Base-by-base conservation (phyloP, 1,139 yeast genomes). In the Pichia sp. region DNA sequence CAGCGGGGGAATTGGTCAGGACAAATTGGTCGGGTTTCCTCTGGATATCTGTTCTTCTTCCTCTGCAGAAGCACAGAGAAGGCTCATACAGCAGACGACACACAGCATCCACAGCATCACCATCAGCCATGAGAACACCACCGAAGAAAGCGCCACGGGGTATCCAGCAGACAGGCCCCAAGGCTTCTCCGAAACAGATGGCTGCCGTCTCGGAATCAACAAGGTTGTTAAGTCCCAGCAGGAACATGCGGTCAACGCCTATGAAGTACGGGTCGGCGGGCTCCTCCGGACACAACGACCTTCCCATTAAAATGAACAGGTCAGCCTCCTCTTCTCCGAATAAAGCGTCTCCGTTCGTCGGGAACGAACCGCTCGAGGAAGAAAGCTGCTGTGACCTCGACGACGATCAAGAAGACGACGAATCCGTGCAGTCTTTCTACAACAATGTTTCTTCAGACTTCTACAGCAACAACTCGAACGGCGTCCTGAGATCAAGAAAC, bases 401-500 rank as follows among this genome's bases (percentile, higher is more conserved):
- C 8, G 44, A 30, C 6, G 48, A 42, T 12, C n/a, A n/a, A n/a
- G n/a, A n/a, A n/a, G 30, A 41, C 9, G 46, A 38, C 11, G 24
- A 32, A 1, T 41, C 40, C 11, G 27, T 30, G 6, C 34, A 38
- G 17, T 21, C 30, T 18, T 24, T 22, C 15, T 21, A 17, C 36
- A 32, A 20, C 30, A 32, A 35, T 20, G 10, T 8, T 24, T 8
- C 27, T n/a, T n/a, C n/a, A n/a, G n/a, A n/a, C n/a, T n/a, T n/a
- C n/a, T n/a, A n/a, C 27, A 24, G 10, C 10, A 24, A 24, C 27
- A 24, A 24, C 10, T 24, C 27, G 10, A 7, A 24, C 10, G 27
- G 27, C 7, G 10, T 34, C 9, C 30, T 45, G 11, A 27, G 12
- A 14, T 34, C 43, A 7, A 46, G 48, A 31, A 39, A 19, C 15